phyloP scores from a whole-genome alignment of 768 basidiomycete species.

The Mycena rosella region DNA sequence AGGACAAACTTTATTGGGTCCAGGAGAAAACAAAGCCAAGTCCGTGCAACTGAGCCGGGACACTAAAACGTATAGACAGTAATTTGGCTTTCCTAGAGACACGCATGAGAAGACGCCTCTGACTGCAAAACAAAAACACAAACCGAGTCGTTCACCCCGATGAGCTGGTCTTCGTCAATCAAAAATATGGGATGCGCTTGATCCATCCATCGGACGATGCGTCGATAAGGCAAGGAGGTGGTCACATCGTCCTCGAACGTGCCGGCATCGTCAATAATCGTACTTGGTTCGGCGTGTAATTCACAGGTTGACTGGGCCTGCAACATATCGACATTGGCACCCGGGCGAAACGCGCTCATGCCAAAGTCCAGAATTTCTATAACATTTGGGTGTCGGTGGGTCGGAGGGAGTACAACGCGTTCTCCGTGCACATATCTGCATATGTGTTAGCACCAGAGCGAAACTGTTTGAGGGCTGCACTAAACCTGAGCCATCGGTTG shows the following conservation, averaged over 20 bases:
- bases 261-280: neutral
- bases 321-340: too few species aligned
- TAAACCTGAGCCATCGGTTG: conserved; percentile 21
- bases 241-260: neutral
- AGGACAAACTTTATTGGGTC: too few species aligned
- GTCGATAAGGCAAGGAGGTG: conserved; percentile 21
- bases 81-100: neutral
- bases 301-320: neutral
- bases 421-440: conserved; percentile 26
- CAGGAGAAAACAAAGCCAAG: too few species aligned
- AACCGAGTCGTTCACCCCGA: conserved; percentile 11
- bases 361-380: conserved; percentile 21
- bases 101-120: neutral
- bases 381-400: neutral
- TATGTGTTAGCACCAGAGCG: neutral
- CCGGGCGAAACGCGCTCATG: neutral
- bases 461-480: too few species aligned
- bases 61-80: conserved; percentile 11
- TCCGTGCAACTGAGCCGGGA: too few species aligned
- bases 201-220: neutral
- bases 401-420: conserved; percentile 1
- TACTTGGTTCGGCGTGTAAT: neutral
- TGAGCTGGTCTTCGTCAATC: conserved; percentile 23
- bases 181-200: conserved; percentile 12
- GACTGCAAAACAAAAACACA: neutral